Base-by-base conservation (phyloP, 2,329 filamentous ascomycete species). In the Dactylellina cionopaga region DNA sequence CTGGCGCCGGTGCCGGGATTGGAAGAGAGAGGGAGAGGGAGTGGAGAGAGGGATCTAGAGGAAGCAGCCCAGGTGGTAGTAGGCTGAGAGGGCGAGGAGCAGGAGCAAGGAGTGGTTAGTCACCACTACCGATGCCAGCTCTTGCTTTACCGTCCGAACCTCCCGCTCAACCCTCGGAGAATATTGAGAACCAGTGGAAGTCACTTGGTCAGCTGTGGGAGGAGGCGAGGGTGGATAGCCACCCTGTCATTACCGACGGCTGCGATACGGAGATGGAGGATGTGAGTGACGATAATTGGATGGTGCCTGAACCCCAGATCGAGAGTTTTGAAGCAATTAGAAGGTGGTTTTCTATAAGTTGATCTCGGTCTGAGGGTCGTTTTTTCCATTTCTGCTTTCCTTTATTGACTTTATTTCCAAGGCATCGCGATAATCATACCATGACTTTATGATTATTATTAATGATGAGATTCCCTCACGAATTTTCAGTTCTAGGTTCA, bases 121-220 rank as follows among this genome's bases (percentile, higher is more conserved):
- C 4, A 33, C 19, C 25, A 25, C 5, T 41, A n/a, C n/a, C n/a
- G n/a, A n/a, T n/a, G n/a, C n/a, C n/a, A n/a, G n/a, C n/a, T n/a
- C n/a, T n/a, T n/a, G n/a, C n/a, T n/a, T n/a, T n/a, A n/a, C n/a
- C n/a, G n/a, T n/a, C n/a, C n/a, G n/a, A n/a, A n/a, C n/a, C n/a
- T n/a, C n/a, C n/a, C n/a, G n/a, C n/a, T n/a, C n/a, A n/a, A n/a
- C n/a, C n/a, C n/a, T n/a, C n/a, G n/a, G n/a, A 27, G 19, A 39
- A 33, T 33, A 33, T 10, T n/a, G 17, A 13, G 19, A 13, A 11
- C 3, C 15, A 58, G 5, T 37, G 15, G 25, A 58, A 35, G 39
- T 31, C 37, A 10, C 35, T 58, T 24, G 54, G 37, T n/a, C 39
- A 58, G 44, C n/a, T 60, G 31, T 60, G 56, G 56, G 56, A 60